These are phyloP conservation scores for Handroanthus guayacan DNA, from an alignment of 257 asterid genomes.

Conservation along the genomic window DNA sequence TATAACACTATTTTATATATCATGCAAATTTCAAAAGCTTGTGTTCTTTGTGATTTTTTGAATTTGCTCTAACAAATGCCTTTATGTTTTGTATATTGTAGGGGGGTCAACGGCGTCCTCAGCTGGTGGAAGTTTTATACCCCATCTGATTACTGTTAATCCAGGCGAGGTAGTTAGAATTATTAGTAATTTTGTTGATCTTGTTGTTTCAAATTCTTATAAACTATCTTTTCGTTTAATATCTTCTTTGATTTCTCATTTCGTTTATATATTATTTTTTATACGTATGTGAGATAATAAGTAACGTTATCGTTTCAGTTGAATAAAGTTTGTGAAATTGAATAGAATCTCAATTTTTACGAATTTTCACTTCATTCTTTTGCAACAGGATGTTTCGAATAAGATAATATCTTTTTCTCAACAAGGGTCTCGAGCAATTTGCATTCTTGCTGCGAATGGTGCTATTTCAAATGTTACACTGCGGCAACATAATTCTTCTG, in stretches of 20 bases:
- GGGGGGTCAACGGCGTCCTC: constrained; percentile 53
- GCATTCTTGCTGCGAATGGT: constrained; percentile 89
- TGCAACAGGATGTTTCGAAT: constrained; percentile 35
- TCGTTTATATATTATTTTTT: not conserved
- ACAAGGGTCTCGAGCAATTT: constrained; percentile 84
- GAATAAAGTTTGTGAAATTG: constrained; percentile 10
- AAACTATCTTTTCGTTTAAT: not conserved
- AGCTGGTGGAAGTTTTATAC: constrained; percentile 67
- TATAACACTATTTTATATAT: not conserved
- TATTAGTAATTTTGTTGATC: constrained; percentile 3
- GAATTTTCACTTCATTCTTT: not conserved
- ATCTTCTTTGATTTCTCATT: not conserved
- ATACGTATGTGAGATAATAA: not conserved
- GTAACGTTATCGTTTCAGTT: not conserved
- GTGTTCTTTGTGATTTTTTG: not conserved
- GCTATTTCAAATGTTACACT: constrained; percentile 88
- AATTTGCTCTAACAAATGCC: constrained; percentile 13
- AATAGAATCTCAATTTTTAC: not conserved
- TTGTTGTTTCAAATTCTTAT: not conserved
- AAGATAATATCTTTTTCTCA: constrained; percentile 88
- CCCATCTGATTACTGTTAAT: constrained; percentile 77
- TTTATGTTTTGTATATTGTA: constrained; percentile 35
- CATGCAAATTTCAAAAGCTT: constrained; percentile 9
- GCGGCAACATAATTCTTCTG: constrained; percentile 84
- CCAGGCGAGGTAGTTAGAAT: constrained; percentile 69